Evolutionary conservation across 139 green algal species (phyloP).

Genomic region (Chlamydomonas applanata): DNA sequence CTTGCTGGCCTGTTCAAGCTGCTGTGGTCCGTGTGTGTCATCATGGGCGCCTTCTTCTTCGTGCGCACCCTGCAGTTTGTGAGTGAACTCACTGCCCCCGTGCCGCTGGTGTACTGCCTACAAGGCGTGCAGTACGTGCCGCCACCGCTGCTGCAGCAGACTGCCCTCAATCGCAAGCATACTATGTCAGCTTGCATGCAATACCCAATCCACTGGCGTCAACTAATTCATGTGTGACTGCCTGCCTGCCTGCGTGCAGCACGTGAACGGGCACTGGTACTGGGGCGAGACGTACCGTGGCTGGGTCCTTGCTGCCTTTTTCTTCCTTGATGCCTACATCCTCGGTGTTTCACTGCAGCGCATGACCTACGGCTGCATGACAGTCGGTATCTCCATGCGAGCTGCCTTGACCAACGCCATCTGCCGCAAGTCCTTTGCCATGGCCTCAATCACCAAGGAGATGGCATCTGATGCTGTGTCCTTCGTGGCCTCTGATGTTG

Average conservation of each 20-base stretch:
- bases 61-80: slow-evolving; percentile 41
- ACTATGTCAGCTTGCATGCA: too few species aligned
- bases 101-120: too few species aligned
- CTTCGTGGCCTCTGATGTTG: slow-evolving; percentile 60
- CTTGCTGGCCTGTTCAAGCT: slow-evolving; percentile 33
- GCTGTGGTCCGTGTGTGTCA: slow-evolving; percentile 24
- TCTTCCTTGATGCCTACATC: slow-evolving; percentile 38
- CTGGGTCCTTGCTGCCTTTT: slow-evolving; percentile 40
- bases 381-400: slow-evolving; percentile 39
- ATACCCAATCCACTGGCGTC: too few species aligned
- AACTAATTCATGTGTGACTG: too few species aligned
- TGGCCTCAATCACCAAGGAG: slow-evolving; percentile 53
- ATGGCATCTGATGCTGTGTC: slow-evolving; percentile 46
- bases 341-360: slow-evolving; percentile 51
- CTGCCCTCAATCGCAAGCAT: too few species aligned
- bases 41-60: slow-evolving; percentile 43
- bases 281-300: slow-evolving; percentile 13
- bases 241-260: slow-evolving; percentile 7
- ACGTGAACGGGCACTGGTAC: slow-evolving; percentile 27
- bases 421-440: slow-evolving; percentile 56
- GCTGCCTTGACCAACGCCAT: slow-evolving; percentile 54
- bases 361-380: slow-evolving; percentile 64
- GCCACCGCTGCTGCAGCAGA: too few species aligned
- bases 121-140: too few species aligned
- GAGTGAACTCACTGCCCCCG: too few species aligned